Evolutionary conservation across 179 eudicot genomes (phyloP), one percentile per base, ranked within the genome.

Genomic region (Spinacia oleracea): DNA sequence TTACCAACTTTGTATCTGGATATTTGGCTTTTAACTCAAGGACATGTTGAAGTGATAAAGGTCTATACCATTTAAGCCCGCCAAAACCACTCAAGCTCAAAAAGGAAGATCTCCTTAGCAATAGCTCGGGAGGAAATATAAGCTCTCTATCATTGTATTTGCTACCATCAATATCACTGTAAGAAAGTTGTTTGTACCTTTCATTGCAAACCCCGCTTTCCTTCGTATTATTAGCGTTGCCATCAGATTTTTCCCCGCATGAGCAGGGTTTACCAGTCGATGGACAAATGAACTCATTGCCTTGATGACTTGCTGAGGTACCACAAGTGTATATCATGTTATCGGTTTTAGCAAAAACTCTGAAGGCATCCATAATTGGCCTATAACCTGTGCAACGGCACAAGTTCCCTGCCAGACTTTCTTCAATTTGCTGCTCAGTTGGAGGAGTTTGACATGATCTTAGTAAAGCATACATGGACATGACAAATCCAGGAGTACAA

Each of bases 321-420:
- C 81, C 81, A 51, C 81, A 82, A 27, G 91, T 89, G 81, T 96
- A 96, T 73, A 90, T 76, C 71, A 70, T 70, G 84, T 96, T 91
- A 81, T 94, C 81, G 45, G 92, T 94, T 89, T 93, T 96, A 31
- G 99, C 92, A 85, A 96, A 96, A 53, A 96, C 97, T 76, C 91
- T 89, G 84, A 96, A 96, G 62, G 97, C 98, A 78, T 96, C 99
- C 72, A 94, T 65, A 66, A 96, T 96, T 72, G 99, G 97, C 73
- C 99, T 83, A 80, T 96, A 96, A 62, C 99, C 99, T 38, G 99
- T 96, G 89, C 99, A 96, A 65, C 99, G 89, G 73, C 99, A 96
- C 78, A 96, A 82, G 84, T 96, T 96, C 84, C 99, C 99, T 32
- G 93, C 99, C 80, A 96, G 91, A 83, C 90, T 92, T 88, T 96